Evolutionary conservation across 768 basidiomycete genomes (phyloP).

Genomic region (Psilocybe sp.): DNA sequence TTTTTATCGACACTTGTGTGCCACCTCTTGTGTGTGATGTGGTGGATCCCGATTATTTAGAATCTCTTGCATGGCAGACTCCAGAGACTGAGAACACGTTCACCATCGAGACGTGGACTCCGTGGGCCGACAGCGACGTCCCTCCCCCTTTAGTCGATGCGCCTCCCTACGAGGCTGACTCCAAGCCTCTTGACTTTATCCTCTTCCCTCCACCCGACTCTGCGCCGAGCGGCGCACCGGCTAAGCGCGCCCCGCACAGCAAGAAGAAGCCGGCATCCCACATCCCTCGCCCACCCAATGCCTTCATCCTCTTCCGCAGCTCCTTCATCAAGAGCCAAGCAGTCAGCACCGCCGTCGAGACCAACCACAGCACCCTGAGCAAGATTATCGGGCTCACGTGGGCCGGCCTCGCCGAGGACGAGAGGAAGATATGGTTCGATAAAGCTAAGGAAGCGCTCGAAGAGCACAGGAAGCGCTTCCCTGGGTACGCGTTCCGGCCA

Average conservation of each 20-base stretch:
- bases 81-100: too few species aligned
- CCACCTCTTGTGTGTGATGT: too few species aligned
- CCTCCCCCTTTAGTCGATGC: constrained; percentile 7
- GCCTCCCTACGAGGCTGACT: constrained; percentile 28
- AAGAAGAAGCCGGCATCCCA: constrained; percentile 74
- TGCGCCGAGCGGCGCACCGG: constrained; percentile 23
- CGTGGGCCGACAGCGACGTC: too few species aligned
- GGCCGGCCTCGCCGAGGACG: constrained; percentile 74
- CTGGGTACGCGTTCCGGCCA: constrained; percentile 79
- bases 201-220: constrained; percentile 52
- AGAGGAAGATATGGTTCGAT: constrained; percentile 73
- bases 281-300: constrained; percentile 82
- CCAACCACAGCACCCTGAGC: constrained; percentile 78
- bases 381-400: constrained; percentile 85
- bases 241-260: constrained; percentile 44
- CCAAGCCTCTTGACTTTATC: constrained; percentile 36
- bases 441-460: constrained; percentile 74
- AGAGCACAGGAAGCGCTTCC: constrained; percentile 76
- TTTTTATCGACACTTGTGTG: too few species aligned
- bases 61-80: too few species aligned
- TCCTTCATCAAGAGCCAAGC: constrained; percentile 79
- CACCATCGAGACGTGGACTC: too few species aligned
- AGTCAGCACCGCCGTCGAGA: constrained; percentile 75
- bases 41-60: too few species aligned
- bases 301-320: constrained; percentile 84